Base-by-base conservation (phyloP, 139 green algal genomes). In the Ettlia oleoabundans region DNA sequence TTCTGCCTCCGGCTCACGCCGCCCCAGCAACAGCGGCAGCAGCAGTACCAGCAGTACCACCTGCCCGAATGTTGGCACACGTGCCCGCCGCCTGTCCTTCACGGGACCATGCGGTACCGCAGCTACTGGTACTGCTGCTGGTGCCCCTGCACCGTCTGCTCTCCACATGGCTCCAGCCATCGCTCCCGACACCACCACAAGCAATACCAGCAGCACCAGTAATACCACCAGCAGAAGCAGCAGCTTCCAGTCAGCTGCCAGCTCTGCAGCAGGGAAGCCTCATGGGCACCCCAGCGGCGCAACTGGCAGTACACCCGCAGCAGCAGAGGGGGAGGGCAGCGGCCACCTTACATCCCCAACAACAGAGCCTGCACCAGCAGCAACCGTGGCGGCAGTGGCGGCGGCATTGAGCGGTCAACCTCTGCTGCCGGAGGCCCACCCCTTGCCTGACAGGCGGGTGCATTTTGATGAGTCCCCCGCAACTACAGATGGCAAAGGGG, bases 401-500 rank as follows among this genome's bases (percentile, higher is more conserved):
- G 28, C 42, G 1, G 15, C 69, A 4, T 42, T 62, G 26, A 62
- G 69, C n/a, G 28, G 26, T 30, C 69, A 76, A 42, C 41, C 69
- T 9, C 8, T 4, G 2, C 41, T 62, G n/a, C 69, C 69, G 13
- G 69, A 62, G 26, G 42, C 42, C 2, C 42, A 63, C 3, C 69
- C 69, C 10, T 42, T 76, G 69, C 69, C 69, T 1, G 4, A 30
- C 10, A 40, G 69, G n/a, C 41, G 42, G 9, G 69, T 76, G 42
- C 42, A 41, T 6, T 76, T 76, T 42, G 42, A 76, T 28, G 22
- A 76, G 8, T 76, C 69, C 13, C 69, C 69, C 5, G 42, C 62
- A 41, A 76, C 61, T 41, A 76, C 69, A 5, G 41, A 62, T 26
- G 38, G 24, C 28, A 41, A 22, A 18, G 28, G 51, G 26, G 42